Evolutionary conservation across 2,329 filamentous ascomycete species (phyloP).

Genomic region (Bipolaris oryzae): DNA sequence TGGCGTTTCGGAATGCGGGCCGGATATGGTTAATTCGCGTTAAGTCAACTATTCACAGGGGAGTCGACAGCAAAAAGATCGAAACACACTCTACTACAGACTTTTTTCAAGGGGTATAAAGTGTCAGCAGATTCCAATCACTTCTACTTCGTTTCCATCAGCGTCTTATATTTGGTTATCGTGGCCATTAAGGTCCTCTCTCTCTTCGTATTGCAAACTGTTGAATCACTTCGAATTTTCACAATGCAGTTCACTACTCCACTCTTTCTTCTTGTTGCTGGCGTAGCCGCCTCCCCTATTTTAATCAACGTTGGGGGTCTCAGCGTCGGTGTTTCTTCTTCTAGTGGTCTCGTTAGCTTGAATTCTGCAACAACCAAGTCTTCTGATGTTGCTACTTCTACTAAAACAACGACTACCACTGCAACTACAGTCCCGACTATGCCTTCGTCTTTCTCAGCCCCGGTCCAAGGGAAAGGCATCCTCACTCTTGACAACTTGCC

Average conservation of each 20-base stretch:
- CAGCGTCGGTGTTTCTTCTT: constrained; percentile 2
- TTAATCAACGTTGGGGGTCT: constrained; percentile 1
- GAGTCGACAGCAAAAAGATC: background rate
- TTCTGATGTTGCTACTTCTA: background rate
- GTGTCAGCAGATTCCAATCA: background rate
- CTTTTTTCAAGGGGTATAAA: background rate
- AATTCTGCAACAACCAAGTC: background rate
- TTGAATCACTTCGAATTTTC: background rate
- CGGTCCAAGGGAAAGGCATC: constrained; percentile 3
- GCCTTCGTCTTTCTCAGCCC: constrained; percentile 12
- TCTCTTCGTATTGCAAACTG: background rate
- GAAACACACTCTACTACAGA: background rate
- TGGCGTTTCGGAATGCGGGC: background rate
- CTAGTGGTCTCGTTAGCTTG: constrained; percentile 1
- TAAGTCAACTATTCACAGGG: background rate
- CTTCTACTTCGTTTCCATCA: background rate
- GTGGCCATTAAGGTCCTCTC: background rate
- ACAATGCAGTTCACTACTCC: constrained; percentile 8
- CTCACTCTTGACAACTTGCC: constrained; percentile 8
- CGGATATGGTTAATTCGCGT: background rate
- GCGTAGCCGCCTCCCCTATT: constrained; percentile 5
- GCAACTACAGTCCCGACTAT: background rate
- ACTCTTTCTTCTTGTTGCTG: constrained; percentile 6
- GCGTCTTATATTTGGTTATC: background rate
- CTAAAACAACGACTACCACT: background rate